A percentile compares a stretch with the other conserved stretches of the same genome.
Evolutionary conservation across 805 yeast genomes (phyloP).

Genomic region (Starmerella bombi): DNA sequence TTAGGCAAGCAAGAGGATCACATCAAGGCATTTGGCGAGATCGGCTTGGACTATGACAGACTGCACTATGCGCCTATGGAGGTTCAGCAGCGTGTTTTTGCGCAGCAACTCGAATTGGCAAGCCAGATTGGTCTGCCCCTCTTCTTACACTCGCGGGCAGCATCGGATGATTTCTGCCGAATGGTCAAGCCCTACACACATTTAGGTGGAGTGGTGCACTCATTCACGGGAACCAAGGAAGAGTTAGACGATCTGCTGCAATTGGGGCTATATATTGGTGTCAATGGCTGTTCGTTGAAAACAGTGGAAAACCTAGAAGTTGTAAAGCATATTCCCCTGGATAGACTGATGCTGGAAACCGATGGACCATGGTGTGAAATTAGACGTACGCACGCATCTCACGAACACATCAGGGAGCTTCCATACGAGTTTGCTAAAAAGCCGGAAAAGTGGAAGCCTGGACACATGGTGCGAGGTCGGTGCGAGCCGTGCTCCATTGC

Average conservation of each 20-base stretch:
- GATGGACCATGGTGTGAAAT: slow-evolving; percentile 99
- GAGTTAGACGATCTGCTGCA: slow-evolving; percentile 49
- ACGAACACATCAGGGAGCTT: slow-evolving; percentile 32
- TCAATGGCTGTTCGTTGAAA: slow-evolving; percentile 88
- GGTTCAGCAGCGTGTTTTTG: slow-evolving; percentile 56
- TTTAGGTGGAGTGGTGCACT: slow-evolving; percentile 73
- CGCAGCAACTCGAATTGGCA: slow-evolving; percentile 54
- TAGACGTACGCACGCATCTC: slow-evolving; percentile 66
- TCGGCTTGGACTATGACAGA: slow-evolving; percentile 91
- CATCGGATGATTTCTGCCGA: slow-evolving; percentile 62
- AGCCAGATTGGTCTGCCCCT: slow-evolving; percentile 49
- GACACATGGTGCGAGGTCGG: slow-evolving; percentile 56
- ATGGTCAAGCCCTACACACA: slow-evolving; percentile 45
- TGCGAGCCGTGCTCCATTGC: slow-evolving; percentile 88
- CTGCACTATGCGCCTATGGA: slow-evolving; percentile 58
- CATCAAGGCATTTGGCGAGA: slow-evolving; percentile 83
- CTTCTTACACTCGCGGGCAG: slow-evolving; percentile 80
- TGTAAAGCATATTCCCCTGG: slow-evolving; percentile 53
- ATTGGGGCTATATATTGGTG: slow-evolving; percentile 57
- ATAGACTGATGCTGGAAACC: slow-evolving; percentile 68
- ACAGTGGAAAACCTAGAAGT: slow-evolving; percentile 60
- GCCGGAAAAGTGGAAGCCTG: slow-evolving; percentile 41
- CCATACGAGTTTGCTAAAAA: slow-evolving; percentile 52
- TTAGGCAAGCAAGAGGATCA: slow-evolving; percentile 37
- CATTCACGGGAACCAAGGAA: slow-evolving; percentile 70